phyloP scores from a whole-genome alignment of 164 flowering plant genomes.

The Sextonia rubra region DNA sequence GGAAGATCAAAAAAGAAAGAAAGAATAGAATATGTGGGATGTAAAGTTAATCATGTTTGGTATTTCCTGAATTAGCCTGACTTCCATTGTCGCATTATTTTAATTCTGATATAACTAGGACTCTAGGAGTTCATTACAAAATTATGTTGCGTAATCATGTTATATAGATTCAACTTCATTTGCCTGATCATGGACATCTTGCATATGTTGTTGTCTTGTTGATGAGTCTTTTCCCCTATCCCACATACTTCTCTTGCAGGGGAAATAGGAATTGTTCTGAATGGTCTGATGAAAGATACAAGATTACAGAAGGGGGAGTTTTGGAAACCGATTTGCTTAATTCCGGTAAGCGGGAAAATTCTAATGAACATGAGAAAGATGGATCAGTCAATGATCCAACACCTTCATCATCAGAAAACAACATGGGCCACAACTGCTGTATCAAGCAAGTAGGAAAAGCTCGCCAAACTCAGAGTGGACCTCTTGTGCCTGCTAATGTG shows the following conservation, averaged over 20 bases:
- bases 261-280: conserved; percentile 26
- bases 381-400: conserved; percentile 36
- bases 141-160: neutral
- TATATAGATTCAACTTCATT: neutral
- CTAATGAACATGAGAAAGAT: conserved; percentile 29
- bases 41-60: neutral
- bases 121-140: neutral
- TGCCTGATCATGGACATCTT: neutral
- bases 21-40: neutral
- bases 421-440: conserved; percentile 30
- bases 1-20: neutral
- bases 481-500: conserved; percentile 57
- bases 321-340: conserved; percentile 28
- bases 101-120: neutral
- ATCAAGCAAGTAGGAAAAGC: conserved; percentile 37
- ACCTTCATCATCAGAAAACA: conserved; percentile 40
- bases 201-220: neutral
- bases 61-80: neutral
- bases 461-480: conserved; percentile 82
- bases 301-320: conserved; percentile 26
- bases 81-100: neutral
- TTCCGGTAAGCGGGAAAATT: conserved; percentile 27
- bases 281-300: conserved; percentile 24
- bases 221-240: neutral
- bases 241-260: conserved; percentile 22